Evolutionary conservation across 2,329 filamentous ascomycete species (phyloP).

Genomic region (Trichophyton schoenleinii): DNA sequence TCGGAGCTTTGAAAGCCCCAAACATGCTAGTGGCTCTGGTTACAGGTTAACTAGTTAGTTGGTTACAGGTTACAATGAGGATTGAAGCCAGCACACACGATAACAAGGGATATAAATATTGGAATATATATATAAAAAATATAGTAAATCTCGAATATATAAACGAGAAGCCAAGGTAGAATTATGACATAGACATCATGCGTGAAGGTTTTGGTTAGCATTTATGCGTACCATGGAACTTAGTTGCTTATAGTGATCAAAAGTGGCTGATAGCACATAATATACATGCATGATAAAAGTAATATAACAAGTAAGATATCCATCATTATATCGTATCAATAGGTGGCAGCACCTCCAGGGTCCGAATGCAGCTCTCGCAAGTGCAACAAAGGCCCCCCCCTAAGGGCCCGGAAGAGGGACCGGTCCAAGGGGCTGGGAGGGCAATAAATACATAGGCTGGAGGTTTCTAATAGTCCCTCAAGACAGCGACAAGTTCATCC

Average conservation of each 20-base stretch:
- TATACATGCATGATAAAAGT: background rate
- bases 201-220: background rate
- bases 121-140: background rate
- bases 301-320: conserved; percentile 2
- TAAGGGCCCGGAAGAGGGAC: background rate
- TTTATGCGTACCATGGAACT: background rate
- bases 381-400: background rate
- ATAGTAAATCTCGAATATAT: background rate
- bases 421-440: background rate
- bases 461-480: conserved; percentile 56
- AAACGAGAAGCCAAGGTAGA: background rate
- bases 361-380: background rate
- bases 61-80: background rate
- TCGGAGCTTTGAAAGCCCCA: background rate
- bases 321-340: conserved; percentile 4
- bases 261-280: background rate
- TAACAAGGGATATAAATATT: background rate
- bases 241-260: background rate
- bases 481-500: conserved; percentile 71
- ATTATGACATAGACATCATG: background rate
- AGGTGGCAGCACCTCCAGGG: background rate
- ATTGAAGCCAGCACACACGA: background rate
- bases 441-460: background rate
- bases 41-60: background rate
- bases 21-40: background rate